phyloP scores from a whole-genome alignment of 2,329 filamentous ascomycete genomes.

The Emmonsiellopsis sp. region DNA sequence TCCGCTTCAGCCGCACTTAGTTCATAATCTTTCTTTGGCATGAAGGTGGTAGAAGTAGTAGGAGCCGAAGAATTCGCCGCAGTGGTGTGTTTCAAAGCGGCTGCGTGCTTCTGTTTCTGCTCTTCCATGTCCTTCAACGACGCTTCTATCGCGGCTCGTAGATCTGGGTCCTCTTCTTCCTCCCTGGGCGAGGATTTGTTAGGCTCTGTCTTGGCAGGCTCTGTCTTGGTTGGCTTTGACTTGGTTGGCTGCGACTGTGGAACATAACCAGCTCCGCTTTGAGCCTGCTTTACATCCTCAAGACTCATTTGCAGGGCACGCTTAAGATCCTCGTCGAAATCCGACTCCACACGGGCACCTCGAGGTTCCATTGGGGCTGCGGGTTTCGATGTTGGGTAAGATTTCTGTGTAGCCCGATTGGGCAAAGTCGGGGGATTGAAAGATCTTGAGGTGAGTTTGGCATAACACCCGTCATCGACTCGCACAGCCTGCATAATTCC shows the following conservation, averaged over 20 bases:
- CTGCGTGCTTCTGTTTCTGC: constrained; percentile 85
- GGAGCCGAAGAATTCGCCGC: constrained; percentile 43
- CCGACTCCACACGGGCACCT: constrained; percentile 76
- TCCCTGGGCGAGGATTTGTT: constrained; percentile 37
- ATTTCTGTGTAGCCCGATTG: constrained; percentile 33
- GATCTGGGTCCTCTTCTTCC: constrained; percentile 84
- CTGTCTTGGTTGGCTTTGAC: constrained; percentile 12
- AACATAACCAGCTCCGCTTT: constrained; percentile 61
- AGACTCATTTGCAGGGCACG: constrained; percentile 92
- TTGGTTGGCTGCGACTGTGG: constrained; percentile 47
- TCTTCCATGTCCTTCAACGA: constrained; percentile 96
- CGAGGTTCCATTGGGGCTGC: constrained; percentile 77
- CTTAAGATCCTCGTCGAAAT: constrained; percentile 91
- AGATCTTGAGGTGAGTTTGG: constrained; percentile 70
- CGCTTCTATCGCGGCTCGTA: constrained; percentile 91
- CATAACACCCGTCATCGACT: constrained; percentile 92
- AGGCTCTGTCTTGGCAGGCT: constrained; percentile 31
- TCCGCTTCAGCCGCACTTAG: constrained; percentile 88
- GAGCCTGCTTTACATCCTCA: constrained; percentile 78
- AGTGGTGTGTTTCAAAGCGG: constrained; percentile 71
- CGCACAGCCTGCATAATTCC: constrained; percentile 86
- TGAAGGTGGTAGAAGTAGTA: constrained; percentile 39
- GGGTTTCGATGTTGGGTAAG: constrained; percentile 52
- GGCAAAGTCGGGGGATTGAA: constrained; percentile 34
- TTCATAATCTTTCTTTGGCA: constrained; percentile 89